Evolutionary conservation across 352 stramenopile species (phyloP).

Genomic region (Pythium chondricola): DNA sequence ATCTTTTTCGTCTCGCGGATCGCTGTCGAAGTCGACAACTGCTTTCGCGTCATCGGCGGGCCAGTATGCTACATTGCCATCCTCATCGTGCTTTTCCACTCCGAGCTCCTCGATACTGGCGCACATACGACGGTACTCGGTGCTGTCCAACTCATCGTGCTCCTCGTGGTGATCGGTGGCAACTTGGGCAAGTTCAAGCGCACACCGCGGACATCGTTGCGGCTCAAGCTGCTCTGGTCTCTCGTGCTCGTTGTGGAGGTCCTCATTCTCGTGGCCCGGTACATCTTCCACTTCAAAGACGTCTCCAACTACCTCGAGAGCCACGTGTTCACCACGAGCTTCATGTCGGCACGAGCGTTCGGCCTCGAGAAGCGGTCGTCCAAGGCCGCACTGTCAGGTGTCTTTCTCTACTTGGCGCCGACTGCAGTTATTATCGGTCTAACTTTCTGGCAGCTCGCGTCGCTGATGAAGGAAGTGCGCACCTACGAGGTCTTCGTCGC

Average conservation of each 20-base stretch:
- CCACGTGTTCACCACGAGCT: slow-evolving; percentile 62
- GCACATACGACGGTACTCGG: slow-evolving; percentile 68
- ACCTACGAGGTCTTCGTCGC: slow-evolving; percentile 60
- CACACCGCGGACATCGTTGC: slow-evolving; percentile 58
- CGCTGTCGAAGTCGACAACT: slow-evolving; percentile 69
- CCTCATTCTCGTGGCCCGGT: slow-evolving; percentile 57
- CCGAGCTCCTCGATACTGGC: slow-evolving; percentile 38
- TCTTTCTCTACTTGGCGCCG: slow-evolving; percentile 78
- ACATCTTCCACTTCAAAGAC: slow-evolving; percentile 77
- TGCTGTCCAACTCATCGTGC: slow-evolving; percentile 45
- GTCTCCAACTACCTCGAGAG: slow-evolving; percentile 57
- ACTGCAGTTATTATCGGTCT: slow-evolving; percentile 64
- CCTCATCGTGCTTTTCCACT: slow-evolving; percentile 59
- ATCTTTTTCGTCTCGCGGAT: slow-evolving; percentile 71
- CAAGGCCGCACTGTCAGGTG: slow-evolving; percentile 45
- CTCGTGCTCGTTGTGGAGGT: slow-evolving; percentile 69
- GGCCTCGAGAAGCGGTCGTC: slow-evolving; percentile 63
- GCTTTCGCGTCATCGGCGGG: slow-evolving; percentile 58
- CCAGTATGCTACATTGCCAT: slow-evolving; percentile 69
- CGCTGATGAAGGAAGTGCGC: slow-evolving; percentile 58
- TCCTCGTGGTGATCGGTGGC: slow-evolving; percentile 60
- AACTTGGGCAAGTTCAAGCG: slow-evolving; percentile 64
- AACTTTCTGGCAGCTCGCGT: slow-evolving; percentile 79
- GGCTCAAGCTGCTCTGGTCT: slow-evolving; percentile 71
- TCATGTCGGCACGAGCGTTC: slow-evolving; percentile 67